Evolutionary conservation across 2,329 filamentous ascomycete genomes (phyloP).

Genomic region (Neonectria ditissima): DNA sequence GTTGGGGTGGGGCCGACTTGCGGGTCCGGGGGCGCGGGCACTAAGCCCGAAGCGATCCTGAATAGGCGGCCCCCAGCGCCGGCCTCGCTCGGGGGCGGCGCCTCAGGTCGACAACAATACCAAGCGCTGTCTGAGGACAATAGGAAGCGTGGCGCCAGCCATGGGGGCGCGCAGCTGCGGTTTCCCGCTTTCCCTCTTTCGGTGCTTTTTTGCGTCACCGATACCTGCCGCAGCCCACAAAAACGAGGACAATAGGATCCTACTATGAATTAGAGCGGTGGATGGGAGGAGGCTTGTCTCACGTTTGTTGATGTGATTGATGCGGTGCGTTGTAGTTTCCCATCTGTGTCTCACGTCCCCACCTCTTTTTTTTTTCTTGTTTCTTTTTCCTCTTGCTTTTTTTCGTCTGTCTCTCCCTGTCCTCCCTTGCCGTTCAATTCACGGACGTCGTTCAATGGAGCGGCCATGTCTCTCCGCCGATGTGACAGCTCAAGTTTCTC

Average conservation of each 20-base stretch:
- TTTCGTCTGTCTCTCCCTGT: no score
- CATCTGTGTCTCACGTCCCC: background rate
- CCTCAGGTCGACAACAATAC: conserved; percentile 48
- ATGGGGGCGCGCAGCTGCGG: no score
- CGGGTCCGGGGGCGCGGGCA: conserved; percentile 41
- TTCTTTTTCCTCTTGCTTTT: no score
- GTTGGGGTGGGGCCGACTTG: conserved; percentile 18
- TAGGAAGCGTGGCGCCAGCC: conserved; percentile 43
- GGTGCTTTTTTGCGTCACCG: conserved; percentile 14
- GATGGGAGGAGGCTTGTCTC: background rate
- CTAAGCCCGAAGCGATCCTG: conserved; percentile 44
- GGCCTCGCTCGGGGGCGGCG: conserved; percentile 28
- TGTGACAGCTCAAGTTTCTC: background rate
- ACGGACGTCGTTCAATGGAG: no score
- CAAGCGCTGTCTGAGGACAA: conserved; percentile 45
- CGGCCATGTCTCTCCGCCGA: background rate
- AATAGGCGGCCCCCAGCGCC: conserved; percentile 44
- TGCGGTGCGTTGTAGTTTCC: background rate
- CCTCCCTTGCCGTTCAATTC: no score
- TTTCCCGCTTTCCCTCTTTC: no score
- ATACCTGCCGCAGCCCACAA: conserved; percentile 12
- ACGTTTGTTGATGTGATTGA: background rate
- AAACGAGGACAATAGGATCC: conserved; percentile 16
- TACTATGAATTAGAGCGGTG: background rate
- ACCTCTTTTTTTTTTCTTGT: background rate